Base-by-base conservation (phyloP, 176 grass and related monocot genomes). In the Pharus latifolius region DNA sequence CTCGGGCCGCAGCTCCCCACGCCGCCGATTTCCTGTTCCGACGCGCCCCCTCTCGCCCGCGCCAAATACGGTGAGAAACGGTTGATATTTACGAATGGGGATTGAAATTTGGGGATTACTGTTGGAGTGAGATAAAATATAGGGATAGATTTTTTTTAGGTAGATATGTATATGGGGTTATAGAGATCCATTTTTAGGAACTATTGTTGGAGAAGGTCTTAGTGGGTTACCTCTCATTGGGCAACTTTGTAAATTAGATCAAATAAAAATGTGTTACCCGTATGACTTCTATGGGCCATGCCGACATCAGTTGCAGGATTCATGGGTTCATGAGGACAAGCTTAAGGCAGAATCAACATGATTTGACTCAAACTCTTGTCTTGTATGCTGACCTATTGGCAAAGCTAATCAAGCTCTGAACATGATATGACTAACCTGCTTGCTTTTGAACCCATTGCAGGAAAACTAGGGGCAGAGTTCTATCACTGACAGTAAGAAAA, bases 341-440 rank as follows among this genome's bases (percentile, higher is more conserved):
- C 58, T 51, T 65, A 41, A 57, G 19, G 23, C 41, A 19, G 64
- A 76, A 62, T 70, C 37, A 76, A 66, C 59, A 58, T 78, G 67
- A 26, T 59, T 70, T 78, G 66, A 67, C 26, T 73, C 58, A 52
- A 73, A 41, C 44, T 41, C 15, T 73, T 78, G 60, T 59, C 52
- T 34, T 27, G 11, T 32, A 66, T 20, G 57, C 22, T 58, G 65
- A 13, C 72, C 72, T 35, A 42, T 40, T 24, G 44, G 53, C 52
- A 50, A 60, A 49, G 79, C 24, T 82, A 82, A 75, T 75, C 35
- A 32, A 54, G 13, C 65, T 64, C 46, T 41, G 6, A 18, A 52
- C 38, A 7, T 29, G 49, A 4, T 49, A 32, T 40, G 19, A 43
- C 26, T 62, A 69, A 51, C 2, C 17, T 69, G 34, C 34, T 69